Conservation (phyloP, 768 basidiomycete species). For the Suillus sp. region DNA sequence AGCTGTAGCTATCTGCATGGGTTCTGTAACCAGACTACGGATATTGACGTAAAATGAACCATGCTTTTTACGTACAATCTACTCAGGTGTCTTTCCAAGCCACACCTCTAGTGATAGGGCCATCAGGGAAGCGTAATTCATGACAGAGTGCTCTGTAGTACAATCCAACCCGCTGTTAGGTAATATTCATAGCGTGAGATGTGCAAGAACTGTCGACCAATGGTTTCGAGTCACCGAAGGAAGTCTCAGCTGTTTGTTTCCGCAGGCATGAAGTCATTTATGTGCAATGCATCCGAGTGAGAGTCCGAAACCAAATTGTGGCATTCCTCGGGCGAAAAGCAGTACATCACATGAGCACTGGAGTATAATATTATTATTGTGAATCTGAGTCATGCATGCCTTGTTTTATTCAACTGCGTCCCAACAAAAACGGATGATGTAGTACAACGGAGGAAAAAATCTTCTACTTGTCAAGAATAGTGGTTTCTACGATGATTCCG, state of each 20-base stretch:
- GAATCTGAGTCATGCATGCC: conserved; percentile 23
- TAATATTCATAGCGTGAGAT: background rate
- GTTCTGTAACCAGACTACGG: background rate
- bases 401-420: conserved; percentile 15
- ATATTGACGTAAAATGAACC: background rate
- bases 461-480: conserved; percentile 60
- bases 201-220: too few relatives aligned
- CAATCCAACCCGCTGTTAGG: too few relatives aligned
- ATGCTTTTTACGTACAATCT: background rate
- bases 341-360: background rate
- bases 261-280: background rate
- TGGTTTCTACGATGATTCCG: conserved; percentile 86
- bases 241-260: background rate
- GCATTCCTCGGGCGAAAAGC: too few relatives aligned
- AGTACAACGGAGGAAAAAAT: conserved; percentile 17
- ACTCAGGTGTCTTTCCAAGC: too few relatives aligned
- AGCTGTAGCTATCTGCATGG: background rate
- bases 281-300: too few relatives aligned
- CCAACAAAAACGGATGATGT: conserved; percentile 11
- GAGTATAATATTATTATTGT: conserved; percentile 1
- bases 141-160: too few relatives aligned
- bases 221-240: too few relatives aligned
- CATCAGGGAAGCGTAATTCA: too few relatives aligned
- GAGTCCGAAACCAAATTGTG: too few relatives aligned
- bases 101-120: too few relatives aligned